These are phyloP conservation scores for Phytophthora boehmeriae DNA, from an alignment of 352 stramenopile species.

Conservation along the genomic window DNA sequence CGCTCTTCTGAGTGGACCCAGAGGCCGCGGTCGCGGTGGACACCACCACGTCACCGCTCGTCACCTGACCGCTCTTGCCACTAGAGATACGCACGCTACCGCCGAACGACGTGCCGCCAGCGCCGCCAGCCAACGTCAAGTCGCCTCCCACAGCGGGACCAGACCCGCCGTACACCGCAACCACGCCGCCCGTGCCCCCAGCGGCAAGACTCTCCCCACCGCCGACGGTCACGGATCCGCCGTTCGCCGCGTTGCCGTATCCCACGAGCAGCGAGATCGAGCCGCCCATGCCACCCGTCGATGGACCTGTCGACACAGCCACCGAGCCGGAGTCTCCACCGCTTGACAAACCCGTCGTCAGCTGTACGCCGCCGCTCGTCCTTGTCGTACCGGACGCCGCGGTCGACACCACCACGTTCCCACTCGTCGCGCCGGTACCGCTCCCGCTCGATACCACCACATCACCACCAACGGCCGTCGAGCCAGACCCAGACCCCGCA, in stretches of 20 bases:
- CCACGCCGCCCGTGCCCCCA: neutral
- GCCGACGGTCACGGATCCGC: neutral
- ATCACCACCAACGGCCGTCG: neutral
- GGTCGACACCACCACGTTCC: conserved; percentile 9
- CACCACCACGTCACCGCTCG: neutral
- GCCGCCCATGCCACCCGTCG: neutral
- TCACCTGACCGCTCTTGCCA: neutral
- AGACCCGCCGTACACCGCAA: neutral
- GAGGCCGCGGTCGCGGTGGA: neutral
- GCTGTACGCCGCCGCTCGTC: neutral
- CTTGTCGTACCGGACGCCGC: neutral
- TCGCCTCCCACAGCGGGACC: neutral
- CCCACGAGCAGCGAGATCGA: conserved; percentile 13
- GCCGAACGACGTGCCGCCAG: neutral
- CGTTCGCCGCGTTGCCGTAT: neutral
- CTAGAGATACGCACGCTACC: conserved; percentile 8
- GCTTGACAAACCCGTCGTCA: neutral
- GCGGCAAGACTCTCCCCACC: neutral
- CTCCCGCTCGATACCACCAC: conserved; percentile 5
- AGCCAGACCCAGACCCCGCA: neutral
- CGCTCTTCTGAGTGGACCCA: neutral
- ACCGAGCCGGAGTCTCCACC: conserved; percentile 1
- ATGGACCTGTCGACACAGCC: conserved; percentile 2
- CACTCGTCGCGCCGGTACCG: conserved; percentile 1
- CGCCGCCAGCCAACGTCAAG: neutral